These are phyloP conservation scores for Corchorus olitorius DNA, from an alignment of 345 rosid genomes.

Conservation along the genomic window DNA sequence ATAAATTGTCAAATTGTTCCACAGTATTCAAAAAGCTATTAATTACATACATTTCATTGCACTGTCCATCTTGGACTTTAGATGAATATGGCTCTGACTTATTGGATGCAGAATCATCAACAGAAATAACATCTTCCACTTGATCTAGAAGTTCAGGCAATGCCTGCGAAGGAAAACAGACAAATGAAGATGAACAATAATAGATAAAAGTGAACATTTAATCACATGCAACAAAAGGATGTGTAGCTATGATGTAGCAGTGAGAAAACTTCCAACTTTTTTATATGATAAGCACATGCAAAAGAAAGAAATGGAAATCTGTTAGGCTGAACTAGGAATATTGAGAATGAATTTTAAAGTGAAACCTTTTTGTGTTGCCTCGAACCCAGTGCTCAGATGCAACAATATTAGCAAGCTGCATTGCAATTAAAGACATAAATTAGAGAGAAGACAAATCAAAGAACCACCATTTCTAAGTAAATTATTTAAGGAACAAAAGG, in stretches of 20 bases:
- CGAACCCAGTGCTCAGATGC: conserved; percentile 42
- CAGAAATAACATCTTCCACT: conserved; percentile 87
- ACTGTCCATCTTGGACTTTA: conserved; percentile 35
- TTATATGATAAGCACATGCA: no score
- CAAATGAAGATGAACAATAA: neutral
- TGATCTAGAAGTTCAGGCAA: conserved; percentile 91
- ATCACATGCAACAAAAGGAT: neutral
- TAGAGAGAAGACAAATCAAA: neutral
- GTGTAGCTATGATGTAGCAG: neutral
- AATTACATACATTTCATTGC: conserved; percentile 24
- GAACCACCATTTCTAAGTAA: neutral
- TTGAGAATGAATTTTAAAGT: neutral
- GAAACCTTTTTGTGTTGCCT: conserved; percentile 86
- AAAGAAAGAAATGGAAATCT: no score
- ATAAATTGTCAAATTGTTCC: no score
- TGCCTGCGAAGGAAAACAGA: conserved; percentile 47
- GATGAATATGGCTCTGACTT: conserved; percentile 40
- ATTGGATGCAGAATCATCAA: conserved; percentile 52
- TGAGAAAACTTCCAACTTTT: neutral
- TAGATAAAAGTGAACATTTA: neutral
- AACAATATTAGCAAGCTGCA: conserved; percentile 47
- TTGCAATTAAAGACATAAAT: conserved; percentile 19
- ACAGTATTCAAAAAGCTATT: no score
- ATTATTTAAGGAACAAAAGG: no score
- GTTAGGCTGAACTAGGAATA: no score